Percentiles rank a stretch among this genome's conserved stretches.
Conservation (phyloP, 345 rosid species). For the Eucalyptus grandis region DNA sequence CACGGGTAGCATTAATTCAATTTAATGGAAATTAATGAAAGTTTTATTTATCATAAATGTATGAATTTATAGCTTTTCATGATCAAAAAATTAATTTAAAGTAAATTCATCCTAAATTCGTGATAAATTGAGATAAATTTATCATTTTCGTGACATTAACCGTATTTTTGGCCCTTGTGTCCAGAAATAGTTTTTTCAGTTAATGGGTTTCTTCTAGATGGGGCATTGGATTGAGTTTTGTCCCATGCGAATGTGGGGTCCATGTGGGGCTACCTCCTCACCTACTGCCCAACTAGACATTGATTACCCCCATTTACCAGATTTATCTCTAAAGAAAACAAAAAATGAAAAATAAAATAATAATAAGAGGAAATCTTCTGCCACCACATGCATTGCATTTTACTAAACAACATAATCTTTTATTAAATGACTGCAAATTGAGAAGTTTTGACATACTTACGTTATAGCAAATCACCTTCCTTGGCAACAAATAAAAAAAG, state of each 20-base stretch:
- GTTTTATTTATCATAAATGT: too few relatives aligned
- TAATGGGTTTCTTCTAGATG: background rate
- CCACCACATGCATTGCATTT: background rate
- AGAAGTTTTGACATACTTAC: background rate
- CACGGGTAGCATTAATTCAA: rapidly evolving
- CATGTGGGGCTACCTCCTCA: background rate
- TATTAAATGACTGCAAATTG: background rate
- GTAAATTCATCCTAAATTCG: too few relatives aligned
- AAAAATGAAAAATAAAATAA: background rate
- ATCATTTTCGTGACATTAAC: too few relatives aligned
- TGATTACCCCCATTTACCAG: background rate
- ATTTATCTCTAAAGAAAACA: background rate
- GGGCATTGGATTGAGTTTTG: background rate
- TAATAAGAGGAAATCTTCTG: background rate
- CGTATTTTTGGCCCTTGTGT: background rate
- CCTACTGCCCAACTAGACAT: background rate
- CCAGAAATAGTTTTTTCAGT: background rate
- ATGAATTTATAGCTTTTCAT: too few relatives aligned
- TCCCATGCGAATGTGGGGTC: background rate
- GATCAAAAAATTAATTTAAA: too few relatives aligned
- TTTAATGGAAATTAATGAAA: too few relatives aligned
- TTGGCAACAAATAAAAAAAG: background rate
- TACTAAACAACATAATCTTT: background rate
- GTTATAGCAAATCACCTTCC: background rate
- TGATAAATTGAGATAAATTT: too few relatives aligned